A percentile compares a stretch with the other conserved stretches of the same genome.
Evolutionary conservation across 352 stramenopile genomes (phyloP).

Genomic region (Pythium coloratum): DNA sequence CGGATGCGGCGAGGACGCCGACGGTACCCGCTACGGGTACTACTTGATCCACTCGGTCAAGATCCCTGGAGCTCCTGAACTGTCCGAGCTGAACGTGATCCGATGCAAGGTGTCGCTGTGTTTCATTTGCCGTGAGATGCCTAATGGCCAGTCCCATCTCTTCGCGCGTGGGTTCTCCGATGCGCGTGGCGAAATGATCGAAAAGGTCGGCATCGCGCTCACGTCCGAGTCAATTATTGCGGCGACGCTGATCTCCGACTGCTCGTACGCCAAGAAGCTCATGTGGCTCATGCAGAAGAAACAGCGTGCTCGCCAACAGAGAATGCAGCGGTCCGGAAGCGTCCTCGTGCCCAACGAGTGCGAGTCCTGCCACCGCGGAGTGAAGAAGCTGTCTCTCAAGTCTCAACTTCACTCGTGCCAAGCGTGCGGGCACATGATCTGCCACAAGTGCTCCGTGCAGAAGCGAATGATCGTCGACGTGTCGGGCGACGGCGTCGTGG

Average conservation of each 20-base stretch:
- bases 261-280: constrained; percentile 61
- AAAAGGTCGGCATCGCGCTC: constrained; percentile 39
- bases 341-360: constrained; percentile 17
- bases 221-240: constrained; percentile 44
- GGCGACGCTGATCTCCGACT: constrained; percentile 43
- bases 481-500: constrained; percentile 28
- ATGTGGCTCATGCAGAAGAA: constrained; percentile 48
- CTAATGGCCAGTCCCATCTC: constrained; percentile 32
- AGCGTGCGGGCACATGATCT: constrained; percentile 48
- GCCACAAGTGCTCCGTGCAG: constrained; percentile 47
- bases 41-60: constrained; percentile 56
- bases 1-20: constrained; percentile 34
- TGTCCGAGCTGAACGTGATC: constrained; percentile 44
- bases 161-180: constrained; percentile 54
- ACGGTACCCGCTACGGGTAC: constrained; percentile 44
- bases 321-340: constrained; percentile 5
- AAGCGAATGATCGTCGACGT: constrained; percentile 67
- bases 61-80: constrained; percentile 36
- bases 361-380: constrained; percentile 32
- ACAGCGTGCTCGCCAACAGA: constrained; percentile 17
- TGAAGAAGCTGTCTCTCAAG: constrained; percentile 18
- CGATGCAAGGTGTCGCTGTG: constrained; percentile 49
- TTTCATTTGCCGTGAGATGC: constrained; percentile 42
- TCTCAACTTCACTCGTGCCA: constrained; percentile 32
- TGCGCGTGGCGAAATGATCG: constrained; percentile 43